These are phyloP conservation scores for Stephania japonica DNA, from an alignment of 164 flowering plant species.

Conservation along the genomic window DNA sequence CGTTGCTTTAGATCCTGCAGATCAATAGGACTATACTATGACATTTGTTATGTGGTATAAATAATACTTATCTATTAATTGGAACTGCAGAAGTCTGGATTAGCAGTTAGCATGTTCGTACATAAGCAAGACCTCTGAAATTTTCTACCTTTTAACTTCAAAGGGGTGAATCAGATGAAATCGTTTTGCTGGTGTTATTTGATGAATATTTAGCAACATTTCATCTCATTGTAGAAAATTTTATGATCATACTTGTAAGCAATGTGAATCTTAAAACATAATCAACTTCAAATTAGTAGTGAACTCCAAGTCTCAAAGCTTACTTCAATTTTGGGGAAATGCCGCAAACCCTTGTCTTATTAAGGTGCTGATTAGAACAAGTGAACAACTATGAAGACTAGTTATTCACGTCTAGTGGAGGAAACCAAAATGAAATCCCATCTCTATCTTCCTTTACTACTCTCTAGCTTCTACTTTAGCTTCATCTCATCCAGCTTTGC, in stretches of 20 bases:
- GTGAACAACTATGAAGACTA: not conserved
- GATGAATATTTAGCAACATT: not conserved
- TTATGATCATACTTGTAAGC: slow-evolving; percentile 8
- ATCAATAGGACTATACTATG: not conserved
- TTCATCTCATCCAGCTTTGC: slow-evolving; percentile 4
- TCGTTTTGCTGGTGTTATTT: not conserved
- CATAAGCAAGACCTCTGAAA: not conserved
- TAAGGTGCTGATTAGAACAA: not conserved
- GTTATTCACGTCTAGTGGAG: too few relatives aligned
- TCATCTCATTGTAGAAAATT: not conserved
- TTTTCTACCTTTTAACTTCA: not conserved
- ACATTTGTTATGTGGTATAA: not conserved
- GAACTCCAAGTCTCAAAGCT: slow-evolving; percentile 19
- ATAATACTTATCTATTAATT: not conserved
- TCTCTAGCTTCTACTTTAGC: slow-evolving; percentile 1
- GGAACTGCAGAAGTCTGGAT: not conserved
- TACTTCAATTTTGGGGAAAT: not conserved
- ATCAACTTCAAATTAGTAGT: slow-evolving; percentile 17
- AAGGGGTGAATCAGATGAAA: not conserved
- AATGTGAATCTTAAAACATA: slow-evolving; percentile 6
- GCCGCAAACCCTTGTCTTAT: slow-evolving; percentile 5
- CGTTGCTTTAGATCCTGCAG: not conserved
- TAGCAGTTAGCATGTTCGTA: not conserved
- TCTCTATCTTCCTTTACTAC: not conserved
- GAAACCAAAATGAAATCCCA: not conserved